Conservation (phyloP, 2,329 filamentous ascomycete genomes). For the Gaeumannomyces tritici region DNA sequence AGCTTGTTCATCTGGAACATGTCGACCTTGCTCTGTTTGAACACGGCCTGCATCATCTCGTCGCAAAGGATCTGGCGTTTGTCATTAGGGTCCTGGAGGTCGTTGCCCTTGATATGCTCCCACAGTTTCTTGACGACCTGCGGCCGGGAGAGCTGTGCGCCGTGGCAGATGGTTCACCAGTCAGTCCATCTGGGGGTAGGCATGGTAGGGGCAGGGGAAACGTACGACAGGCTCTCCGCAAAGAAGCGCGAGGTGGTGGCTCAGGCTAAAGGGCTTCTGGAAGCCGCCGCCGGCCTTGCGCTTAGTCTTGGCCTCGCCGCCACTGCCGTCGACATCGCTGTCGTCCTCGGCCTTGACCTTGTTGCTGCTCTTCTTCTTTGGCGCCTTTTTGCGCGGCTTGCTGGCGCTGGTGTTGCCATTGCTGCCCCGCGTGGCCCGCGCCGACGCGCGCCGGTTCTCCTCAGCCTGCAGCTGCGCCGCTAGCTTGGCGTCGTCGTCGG, state of each 20-base stretch:
- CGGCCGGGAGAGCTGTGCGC: conserved; percentile 68
- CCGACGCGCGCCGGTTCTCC: conserved; percentile 63
- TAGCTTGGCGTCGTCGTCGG: conserved; percentile 68
- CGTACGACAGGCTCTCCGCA: conserved; percentile 59
- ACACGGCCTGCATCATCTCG: conserved; percentile 81
- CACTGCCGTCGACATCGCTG: conserved; percentile 61
- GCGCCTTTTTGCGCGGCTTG: conserved; percentile 55
- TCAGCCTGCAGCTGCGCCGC: conserved; percentile 87
- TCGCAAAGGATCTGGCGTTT: conserved; percentile 92
- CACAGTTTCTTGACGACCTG: conserved; percentile 96
- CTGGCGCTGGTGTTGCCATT: conserved; percentile 37
- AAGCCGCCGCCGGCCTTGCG: conserved; percentile 88
- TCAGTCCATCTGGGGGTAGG: neutral
- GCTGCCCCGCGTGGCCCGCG: conserved; percentile 68
- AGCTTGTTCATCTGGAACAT: conserved; percentile 99
- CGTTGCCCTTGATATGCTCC: conserved; percentile 83
- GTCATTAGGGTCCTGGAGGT: conserved; percentile 84
- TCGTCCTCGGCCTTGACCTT: conserved; percentile 73
- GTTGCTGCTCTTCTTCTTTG: conserved; percentile 65
- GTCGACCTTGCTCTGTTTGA: conserved; percentile 83
- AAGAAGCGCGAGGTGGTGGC: conserved; percentile 57
- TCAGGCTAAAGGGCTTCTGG: conserved; percentile 75
- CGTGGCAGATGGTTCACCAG: conserved; percentile 12
- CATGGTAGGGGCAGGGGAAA: conserved; percentile 4
- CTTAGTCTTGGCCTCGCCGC: conserved; percentile 45